phyloP scores from a whole-genome alignment of 148 eudicot species.

The Hydrangea macrophylla region DNA sequence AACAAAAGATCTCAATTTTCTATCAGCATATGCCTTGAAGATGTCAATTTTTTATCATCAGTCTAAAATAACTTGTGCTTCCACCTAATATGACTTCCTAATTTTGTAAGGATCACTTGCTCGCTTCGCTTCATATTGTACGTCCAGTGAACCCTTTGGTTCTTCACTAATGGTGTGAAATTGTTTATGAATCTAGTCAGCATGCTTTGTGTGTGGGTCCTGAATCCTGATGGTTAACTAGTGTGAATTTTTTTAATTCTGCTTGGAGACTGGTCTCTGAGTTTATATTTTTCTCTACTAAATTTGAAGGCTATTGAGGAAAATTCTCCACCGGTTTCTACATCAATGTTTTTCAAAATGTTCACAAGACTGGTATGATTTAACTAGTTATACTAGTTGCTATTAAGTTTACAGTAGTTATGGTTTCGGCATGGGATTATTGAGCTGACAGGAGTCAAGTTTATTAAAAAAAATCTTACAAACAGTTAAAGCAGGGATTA shows the following conservation, averaged over 20 bases:
- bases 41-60: too few species aligned
- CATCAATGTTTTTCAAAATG: conserved; percentile 66
- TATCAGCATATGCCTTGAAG: too few species aligned
- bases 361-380: conserved; percentile 76
- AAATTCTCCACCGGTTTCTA: conserved; percentile 87
- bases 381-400: conserved; percentile 1
- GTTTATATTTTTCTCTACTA: neutral
- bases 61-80: neutral
- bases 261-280: conserved; percentile 2
- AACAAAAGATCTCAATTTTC: too few species aligned
- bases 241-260: neutral
- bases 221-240: conserved; percentile 5
- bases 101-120: neutral
- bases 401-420: neutral
- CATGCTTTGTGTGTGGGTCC: neutral
- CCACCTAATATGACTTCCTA: neutral
- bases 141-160: neutral
- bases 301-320: conserved; percentile 61
- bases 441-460: too few species aligned
- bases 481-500: too few species aligned
- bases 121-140: neutral
- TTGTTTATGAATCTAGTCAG: conserved; percentile 1
- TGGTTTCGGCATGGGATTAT: neutral
- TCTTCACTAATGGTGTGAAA: neutral
- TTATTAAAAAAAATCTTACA: too few species aligned